A percentile compares a stretch with the other conserved stretches of the same genome.
These are phyloP conservation scores for Tricholoma saponaceum DNA, from an alignment of 768 basidiomycete genomes.

Conservation along the genomic window DNA sequence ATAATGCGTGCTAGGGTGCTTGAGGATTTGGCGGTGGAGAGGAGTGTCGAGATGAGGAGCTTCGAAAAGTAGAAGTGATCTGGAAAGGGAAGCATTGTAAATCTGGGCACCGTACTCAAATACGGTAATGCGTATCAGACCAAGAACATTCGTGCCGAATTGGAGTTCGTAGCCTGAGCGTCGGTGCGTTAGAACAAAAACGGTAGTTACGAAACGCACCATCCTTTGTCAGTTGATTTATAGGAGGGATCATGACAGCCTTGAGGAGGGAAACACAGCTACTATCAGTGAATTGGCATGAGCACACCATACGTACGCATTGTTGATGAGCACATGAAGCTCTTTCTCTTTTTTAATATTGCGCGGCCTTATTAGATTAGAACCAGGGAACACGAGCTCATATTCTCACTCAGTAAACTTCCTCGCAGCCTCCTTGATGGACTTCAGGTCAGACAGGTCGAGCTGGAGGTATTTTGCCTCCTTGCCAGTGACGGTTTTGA, in stretches of 20 bases:
- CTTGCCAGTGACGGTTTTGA: neutral
- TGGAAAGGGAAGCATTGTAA: neutral
- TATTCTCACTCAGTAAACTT: neutral
- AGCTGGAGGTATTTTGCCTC: neutral
- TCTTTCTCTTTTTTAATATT: neutral
- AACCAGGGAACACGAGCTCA: too few species aligned
- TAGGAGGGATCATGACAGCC: slow-evolving; percentile 43
- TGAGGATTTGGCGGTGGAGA: slow-evolving; percentile 31
- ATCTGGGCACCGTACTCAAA: neutral
- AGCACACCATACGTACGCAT: neutral
- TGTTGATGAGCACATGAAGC: neutral
- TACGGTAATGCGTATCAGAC: slow-evolving; percentile 13
- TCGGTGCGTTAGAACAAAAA: neutral
- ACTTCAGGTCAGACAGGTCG: neutral
- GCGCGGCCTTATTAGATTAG: neutral
- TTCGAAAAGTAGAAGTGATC: slow-evolving; percentile 45
- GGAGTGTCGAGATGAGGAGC: slow-evolving; percentile 39
- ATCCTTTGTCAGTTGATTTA: slow-evolving; percentile 34
- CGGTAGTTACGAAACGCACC: neutral
- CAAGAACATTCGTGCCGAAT: slow-evolving; percentile 54
- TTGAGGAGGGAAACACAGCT: slow-evolving; percentile 17
- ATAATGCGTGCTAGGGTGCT: slow-evolving; percentile 44
- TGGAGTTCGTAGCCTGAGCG: slow-evolving; percentile 56
- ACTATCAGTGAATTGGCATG: neutral
- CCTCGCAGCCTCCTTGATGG: neutral